Evolutionary conservation across 805 yeast species (phyloP), one percentile per base, ranked within the genome.

Genomic region (Priceomyces castillae): DNA sequence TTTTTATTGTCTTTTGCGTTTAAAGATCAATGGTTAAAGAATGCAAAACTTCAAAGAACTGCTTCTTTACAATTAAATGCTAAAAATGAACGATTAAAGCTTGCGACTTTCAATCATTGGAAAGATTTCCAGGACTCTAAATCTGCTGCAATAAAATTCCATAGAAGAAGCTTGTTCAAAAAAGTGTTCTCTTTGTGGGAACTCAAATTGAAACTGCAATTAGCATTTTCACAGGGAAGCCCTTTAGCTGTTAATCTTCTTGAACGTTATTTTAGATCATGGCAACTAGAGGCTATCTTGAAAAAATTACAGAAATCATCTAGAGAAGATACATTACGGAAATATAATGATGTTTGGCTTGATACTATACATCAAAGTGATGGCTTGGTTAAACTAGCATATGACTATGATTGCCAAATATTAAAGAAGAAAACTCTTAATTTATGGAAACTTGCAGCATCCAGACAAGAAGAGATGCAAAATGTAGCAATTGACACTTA

Each of bases 401-500:
- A 31, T 6, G 19, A 6, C 7, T 38, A 34, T 26, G 36, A 42
- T n/a, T 12, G n/a, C 11, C n/a, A 6, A n/a, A 37, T 12, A n/a
- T 34, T 30, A 26, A 26, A 17, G 12, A 37, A 14, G n/a, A 42
- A 40, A 19, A 15, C 15, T 9, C 39, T 44, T 3, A 10, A 16
- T 11, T 40, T 14, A 20, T 50, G 53, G 54, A 20, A 31, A 3
- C 28, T 11, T 12, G 33, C 34, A 6, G 14, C 30, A 11, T 30
- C 31, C 4, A 38, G 39, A 3, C 14, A 19, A 11, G 17, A 30
- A 3, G 54, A 52, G 20, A 41, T 46, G 43, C 35, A 31, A 2
- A 31, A 34, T 0, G 51, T 50, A 4, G 58, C 63, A 1, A 59
- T 54, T 20, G 41, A 53, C 15, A 52, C 56, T 40, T 37, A 53